Evolutionary conservation across 1,139 yeast genomes (phyloP).

Genomic region (Yamadazyma siamensis): DNA sequence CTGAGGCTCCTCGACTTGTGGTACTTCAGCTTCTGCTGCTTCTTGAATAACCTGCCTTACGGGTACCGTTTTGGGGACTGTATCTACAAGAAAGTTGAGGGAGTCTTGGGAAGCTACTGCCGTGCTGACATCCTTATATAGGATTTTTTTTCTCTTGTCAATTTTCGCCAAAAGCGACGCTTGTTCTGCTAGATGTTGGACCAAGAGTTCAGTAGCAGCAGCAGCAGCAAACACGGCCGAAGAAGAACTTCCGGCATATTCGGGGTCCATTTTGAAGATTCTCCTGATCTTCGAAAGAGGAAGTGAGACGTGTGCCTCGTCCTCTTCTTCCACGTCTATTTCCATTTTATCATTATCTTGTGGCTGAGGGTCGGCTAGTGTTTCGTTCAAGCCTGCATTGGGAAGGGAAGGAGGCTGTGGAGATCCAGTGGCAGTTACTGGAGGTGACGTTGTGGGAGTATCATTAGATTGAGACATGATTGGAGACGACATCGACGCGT

Average conservation of each 20-base stretch:
- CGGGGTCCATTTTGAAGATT: conserved; percentile 84
- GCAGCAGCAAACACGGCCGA: conserved; percentile 82
- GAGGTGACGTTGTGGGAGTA: conserved; percentile 18
- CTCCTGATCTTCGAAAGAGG: conserved; percentile 82
- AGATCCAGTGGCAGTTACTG: conserved; percentile 13
- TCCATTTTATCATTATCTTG: conserved; percentile 10
- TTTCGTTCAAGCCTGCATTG: too few relatives aligned
- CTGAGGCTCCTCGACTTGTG: conserved; percentile 5
- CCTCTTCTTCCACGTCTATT: conserved; percentile 20
- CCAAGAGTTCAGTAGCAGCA: conserved; percentile 81
- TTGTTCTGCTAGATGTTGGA: conserved; percentile 77
- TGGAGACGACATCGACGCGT: conserved; percentile 12
- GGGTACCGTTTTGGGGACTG: conserved; percentile 62
- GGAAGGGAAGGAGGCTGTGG: too few relatives aligned
- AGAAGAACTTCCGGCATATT: conserved; percentile 70
- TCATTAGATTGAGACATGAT: conserved; percentile 3
- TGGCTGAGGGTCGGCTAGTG: not conserved
- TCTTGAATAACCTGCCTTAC: conserved; percentile 49
- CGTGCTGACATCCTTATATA: conserved; percentile 70
- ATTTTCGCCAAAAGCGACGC: conserved; percentile 67
- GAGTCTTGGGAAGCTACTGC: conserved; percentile 69
- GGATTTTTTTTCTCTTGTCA: conserved; percentile 67
- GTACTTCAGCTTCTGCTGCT: conserved; percentile 31
- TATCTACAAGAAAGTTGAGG: conserved; percentile 63
- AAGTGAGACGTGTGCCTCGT: conserved; percentile 29